Conservation (phyloP, 2,329 filamentous ascomycete genomes). For the Fusarium austroafricanum region DNA sequence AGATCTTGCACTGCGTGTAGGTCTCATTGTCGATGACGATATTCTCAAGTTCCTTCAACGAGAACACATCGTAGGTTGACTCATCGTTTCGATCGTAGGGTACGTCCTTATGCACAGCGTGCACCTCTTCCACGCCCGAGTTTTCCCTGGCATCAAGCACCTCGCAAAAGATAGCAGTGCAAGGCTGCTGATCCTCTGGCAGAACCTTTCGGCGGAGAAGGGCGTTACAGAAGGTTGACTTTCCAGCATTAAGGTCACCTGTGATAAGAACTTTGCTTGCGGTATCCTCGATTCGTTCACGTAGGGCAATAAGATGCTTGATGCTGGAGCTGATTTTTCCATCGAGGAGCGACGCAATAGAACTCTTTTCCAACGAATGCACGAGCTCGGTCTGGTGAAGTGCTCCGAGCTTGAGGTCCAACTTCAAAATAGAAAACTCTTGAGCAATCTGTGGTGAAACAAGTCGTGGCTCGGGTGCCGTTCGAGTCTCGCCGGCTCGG, state of each 20-base stretch:
- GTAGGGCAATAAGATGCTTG: too few relatives aligned
- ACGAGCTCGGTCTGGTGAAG: too few relatives aligned
- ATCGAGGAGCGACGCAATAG: too few relatives aligned
- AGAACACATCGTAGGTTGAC: slow-evolving; percentile 90
- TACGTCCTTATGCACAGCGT: slow-evolving; percentile 86
- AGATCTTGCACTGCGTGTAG: slow-evolving; percentile 97
- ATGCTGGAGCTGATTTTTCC: too few relatives aligned
- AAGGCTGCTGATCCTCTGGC: slow-evolving; percentile 83
- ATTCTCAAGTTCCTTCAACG: slow-evolving; percentile 81
- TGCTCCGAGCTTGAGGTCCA: too few relatives aligned
- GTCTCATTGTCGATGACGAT: slow-evolving; percentile 89
- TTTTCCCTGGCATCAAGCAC: slow-evolving; percentile 94
- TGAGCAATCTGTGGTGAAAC: slow-evolving; percentile 74
- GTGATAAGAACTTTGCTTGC: too few relatives aligned
- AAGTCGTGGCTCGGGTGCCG: slow-evolving; percentile 71
- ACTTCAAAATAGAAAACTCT: slow-evolving; percentile 57
- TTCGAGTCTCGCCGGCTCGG: slow-evolving; percentile 48
- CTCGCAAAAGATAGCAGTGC: slow-evolving; percentile 98
- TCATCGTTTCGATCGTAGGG: slow-evolving; percentile 91
- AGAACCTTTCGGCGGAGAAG: slow-evolving; percentile 90
- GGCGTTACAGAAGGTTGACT: too few relatives aligned
- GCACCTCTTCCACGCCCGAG: slow-evolving; percentile 90
- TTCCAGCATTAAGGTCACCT: too few relatives aligned
- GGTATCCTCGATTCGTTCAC: too few relatives aligned
- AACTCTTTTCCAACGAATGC: too few relatives aligned